phyloP scores from a whole-genome alignment of 2,329 filamentous ascomycete species.

The Lachnellula cervina region DNA sequence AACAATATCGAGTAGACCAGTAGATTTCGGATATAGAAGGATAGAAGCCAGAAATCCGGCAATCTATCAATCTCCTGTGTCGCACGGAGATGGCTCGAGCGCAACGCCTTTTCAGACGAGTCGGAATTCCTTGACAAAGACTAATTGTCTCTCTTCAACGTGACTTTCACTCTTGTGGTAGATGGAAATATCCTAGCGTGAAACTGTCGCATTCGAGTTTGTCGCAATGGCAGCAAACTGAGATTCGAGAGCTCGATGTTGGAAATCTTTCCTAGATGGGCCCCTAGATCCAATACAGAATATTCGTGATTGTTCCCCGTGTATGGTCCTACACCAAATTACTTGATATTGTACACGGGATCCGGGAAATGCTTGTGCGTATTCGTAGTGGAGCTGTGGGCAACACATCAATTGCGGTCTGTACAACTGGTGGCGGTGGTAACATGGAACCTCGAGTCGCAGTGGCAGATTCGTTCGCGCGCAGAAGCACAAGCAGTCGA shows the following conservation, averaged over 20 bases:
- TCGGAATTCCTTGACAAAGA: constrained; percentile 16
- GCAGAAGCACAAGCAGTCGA: constrained; percentile 9
- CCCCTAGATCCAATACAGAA: not conserved
- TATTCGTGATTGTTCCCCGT: not conserved
- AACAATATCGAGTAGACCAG: constrained; percentile 7
- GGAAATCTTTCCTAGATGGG: not conserved
- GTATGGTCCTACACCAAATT: not conserved
- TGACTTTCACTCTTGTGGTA: not conserved
- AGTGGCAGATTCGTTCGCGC: constrained; percentile 1
- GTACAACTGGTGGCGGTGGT: constrained; percentile 7
- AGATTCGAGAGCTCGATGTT: not conserved
- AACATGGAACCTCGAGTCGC: constrained; percentile 16
- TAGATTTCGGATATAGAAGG: constrained; percentile 1
- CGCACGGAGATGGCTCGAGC: constrained; percentile 23
- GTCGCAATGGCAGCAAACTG: not conserved
- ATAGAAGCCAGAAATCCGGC: not conserved
- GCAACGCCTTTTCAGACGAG: constrained; percentile 22
- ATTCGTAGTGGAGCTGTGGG: not conserved
- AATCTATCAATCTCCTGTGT: constrained; percentile 14
- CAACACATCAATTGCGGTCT: constrained; percentile 10
- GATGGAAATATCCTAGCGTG: not conserved
- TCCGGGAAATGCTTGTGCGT: constrained; percentile 1
- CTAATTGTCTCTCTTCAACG: not conserved
- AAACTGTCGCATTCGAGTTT: not conserved
- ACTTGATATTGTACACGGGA: constrained; percentile 6